phyloP scores from a whole-genome alignment of 805 yeast genomes.

The Debaryomyces prosopidis region DNA sequence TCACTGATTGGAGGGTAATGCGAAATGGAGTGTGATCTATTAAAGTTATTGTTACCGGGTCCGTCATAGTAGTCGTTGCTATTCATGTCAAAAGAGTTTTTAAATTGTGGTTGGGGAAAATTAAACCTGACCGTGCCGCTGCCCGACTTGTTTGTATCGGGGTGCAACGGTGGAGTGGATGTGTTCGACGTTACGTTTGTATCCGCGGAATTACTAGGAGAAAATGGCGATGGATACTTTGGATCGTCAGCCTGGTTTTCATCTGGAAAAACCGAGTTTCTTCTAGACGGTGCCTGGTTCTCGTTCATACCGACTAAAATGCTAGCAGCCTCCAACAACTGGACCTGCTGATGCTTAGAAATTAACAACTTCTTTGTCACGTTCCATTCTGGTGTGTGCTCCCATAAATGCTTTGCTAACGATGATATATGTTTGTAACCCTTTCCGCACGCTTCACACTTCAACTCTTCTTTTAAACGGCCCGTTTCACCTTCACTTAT shows the following conservation, averaged over 20 bases:
- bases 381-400: slow-evolving; percentile 93
- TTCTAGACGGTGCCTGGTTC: slow-evolving; percentile 4
- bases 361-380: slow-evolving; percentile 78
- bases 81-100: slow-evolving; percentile 6
- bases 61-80: neutral
- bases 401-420: slow-evolving; percentile 90
- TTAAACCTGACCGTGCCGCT: neutral
- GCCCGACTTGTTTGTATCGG: slow-evolving; percentile 4
- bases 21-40: slow-evolving; percentile 44
- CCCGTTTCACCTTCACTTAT: slow-evolving; percentile 88
- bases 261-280: slow-evolving; percentile 11
- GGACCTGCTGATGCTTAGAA: slow-evolving; percentile 88
- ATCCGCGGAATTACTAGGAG: slow-evolving; percentile 12
- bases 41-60: neutral
- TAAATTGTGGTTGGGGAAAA: slow-evolving; percentile 6
- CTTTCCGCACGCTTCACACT: slow-evolving; percentile 90
- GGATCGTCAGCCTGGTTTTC: slow-evolving; percentile 9
- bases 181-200: slow-evolving; percentile 9
- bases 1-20: slow-evolving; percentile 44
- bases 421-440: slow-evolving; percentile 87
- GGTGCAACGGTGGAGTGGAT: slow-evolving; percentile 14
- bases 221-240: slow-evolving; percentile 13
- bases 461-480: slow-evolving; percentile 76
- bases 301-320: slow-evolving; percentile 77
- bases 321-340: slow-evolving; percentile 74